Evolutionary conservation across 768 basidiomycete species (phyloP), one percentile per base, ranked within the genome.

Genomic region (Botryobasidium botryosum): DNA sequence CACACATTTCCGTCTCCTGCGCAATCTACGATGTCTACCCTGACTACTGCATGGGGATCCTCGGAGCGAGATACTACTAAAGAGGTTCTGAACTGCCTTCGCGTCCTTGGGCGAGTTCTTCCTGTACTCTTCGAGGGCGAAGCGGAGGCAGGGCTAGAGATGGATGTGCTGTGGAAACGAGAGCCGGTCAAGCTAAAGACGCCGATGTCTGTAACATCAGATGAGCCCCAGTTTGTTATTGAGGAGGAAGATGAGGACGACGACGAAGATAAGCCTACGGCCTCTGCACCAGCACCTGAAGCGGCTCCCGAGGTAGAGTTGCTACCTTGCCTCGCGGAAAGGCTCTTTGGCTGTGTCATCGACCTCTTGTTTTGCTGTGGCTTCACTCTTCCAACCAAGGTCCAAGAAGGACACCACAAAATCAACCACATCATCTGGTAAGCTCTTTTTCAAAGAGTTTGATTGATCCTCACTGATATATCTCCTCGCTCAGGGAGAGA

Each of bases 331-430:
- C 62, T 92, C 3, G 82, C 77, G 1, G 86, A 91, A 55, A 69
- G 73, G 50, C 64, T 96, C 18, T 80, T 92, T 51, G 72, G 69
- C 53, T 76, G 77, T 47, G 64, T 86, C 7, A 72, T 86, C 46
- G 91, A 97, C 57, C 67, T 96, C 8, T 58, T 94, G 31, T 97
- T 92, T 59, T 88, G 87, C 57, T 91, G 86, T 53, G 88, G 86
- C 10, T 94, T 97, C 54, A 92, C 90, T 0, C 63, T 96, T 6
- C 85, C 92, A 6, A 70, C 69, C 24, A 74, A 72, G 58, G 65
- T 81, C 36, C 79, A 84, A 57, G 71, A 76, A 39, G 78, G 82
- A 55, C 78, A 79, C 53, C 74, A 84, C 58, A 81, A 84, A 57
- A 77, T 88, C 36, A 77, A 80, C 57, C 81, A 88, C 65, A 67